phyloP scores from a whole-genome alignment of 768 basidiomycete species.

The Terana coerulea region DNA sequence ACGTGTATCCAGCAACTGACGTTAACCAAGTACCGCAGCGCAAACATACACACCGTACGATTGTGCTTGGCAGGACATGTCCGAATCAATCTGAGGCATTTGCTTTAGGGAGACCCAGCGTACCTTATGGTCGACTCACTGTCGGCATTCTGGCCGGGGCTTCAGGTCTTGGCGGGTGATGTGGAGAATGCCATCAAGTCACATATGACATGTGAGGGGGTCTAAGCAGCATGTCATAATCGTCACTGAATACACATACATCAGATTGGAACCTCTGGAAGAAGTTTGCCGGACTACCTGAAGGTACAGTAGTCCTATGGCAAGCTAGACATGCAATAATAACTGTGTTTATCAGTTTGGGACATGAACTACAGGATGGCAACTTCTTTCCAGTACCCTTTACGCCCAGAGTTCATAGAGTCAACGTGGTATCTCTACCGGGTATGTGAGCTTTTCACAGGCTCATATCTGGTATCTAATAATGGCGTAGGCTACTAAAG shows the following conservation, averaged over 20 bases:
- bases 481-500: conserved; percentile 73
- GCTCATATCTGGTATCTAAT: conserved; percentile 11
- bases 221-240: conserved; percentile 1
- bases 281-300: conserved; percentile 82
- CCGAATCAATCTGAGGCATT: not conserved
- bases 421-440: conserved; percentile 95
- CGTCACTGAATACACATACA: not conserved
- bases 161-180: conserved; percentile 86
- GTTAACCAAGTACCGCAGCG: conserved; percentile 68
- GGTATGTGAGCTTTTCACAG: conserved; percentile 36
- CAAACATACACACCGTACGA: conserved; percentile 53
- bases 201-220: conserved; percentile 75
- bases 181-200: conserved; percentile 86
- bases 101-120: conserved; percentile 63
- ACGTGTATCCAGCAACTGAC: not conserved
- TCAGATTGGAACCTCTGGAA: conserved; percentile 93
- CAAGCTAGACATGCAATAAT: not conserved
- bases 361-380: conserved; percentile 72
- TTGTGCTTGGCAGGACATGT: too few relatives aligned
- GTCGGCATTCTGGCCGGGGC: conserved; percentile 96
- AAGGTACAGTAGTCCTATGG: conserved; percentile 29
- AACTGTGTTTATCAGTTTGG: conserved; percentile 46
- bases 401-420: conserved; percentile 92
- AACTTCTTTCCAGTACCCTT: conserved; percentile 74
- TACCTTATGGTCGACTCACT: conserved; percentile 89